These are phyloP conservation scores for Podila minutissima DNA, from an alignment of 192 early-diverging fungal species.

Conservation along the genomic window DNA sequence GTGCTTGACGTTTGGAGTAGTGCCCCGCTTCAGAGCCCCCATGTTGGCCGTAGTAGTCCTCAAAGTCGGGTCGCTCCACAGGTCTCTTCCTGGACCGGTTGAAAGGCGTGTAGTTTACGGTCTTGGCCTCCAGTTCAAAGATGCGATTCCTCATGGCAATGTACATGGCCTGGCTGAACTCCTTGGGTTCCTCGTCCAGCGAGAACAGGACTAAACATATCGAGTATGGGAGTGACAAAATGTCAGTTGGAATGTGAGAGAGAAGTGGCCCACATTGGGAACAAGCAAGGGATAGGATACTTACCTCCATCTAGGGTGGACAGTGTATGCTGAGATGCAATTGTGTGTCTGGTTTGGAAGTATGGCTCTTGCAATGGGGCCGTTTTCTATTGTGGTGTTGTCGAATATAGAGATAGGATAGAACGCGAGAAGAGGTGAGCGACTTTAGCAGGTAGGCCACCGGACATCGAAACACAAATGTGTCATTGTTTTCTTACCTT, in stretches of 20 bases:
- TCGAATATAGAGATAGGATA: background rate
- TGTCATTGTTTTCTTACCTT: constrained; percentile 20
- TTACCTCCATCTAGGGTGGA: constrained; percentile 49
- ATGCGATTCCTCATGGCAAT: constrained; percentile 44
- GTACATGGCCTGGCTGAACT: constrained; percentile 42
- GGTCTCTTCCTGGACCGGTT: constrained; percentile 23
- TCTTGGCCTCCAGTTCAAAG: constrained; percentile 40
- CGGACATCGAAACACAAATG: too few relatives aligned
- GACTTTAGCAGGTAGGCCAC: too few relatives aligned
- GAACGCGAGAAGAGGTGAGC: too few relatives aligned
- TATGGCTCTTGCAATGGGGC: constrained; percentile 44
- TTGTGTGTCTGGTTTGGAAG: constrained; percentile 39
- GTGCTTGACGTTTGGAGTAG: constrained; percentile 14
- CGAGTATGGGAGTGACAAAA: background rate
- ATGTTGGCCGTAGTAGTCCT: constrained; percentile 15
- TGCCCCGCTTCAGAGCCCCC: background rate
- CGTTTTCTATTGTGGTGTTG: constrained; percentile 26
- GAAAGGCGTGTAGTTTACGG: constrained; percentile 33
- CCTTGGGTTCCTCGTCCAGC: constrained; percentile 30
- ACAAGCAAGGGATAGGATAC: too few relatives aligned
- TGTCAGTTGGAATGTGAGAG: background rate
- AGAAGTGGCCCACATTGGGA: background rate
- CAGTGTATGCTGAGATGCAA: constrained; percentile 47
- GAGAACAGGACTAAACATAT: constrained; percentile 33
- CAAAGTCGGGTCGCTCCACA: constrained; percentile 7